Conservation (phyloP, 495 filamentous ascomycete species). For the Penicillium argentinense region DNA sequence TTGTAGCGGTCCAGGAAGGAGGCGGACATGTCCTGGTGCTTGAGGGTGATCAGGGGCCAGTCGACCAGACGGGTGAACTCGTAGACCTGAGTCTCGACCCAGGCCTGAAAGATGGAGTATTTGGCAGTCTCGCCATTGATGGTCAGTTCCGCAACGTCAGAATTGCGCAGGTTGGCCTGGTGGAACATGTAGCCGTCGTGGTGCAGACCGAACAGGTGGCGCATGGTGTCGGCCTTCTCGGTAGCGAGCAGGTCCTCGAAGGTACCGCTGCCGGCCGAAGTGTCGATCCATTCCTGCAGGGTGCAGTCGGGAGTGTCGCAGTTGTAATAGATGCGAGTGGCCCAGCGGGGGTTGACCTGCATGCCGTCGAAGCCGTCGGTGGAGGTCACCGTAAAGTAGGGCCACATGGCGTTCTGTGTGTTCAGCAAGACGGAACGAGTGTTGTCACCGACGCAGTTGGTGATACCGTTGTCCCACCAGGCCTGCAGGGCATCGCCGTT, state of each 20-base stretch:
- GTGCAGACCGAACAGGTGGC: slow-evolving; percentile 55
- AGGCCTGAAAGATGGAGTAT: slow-evolving; percentile 58
- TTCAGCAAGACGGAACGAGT: slow-evolving; percentile 54
- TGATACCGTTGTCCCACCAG: slow-evolving; percentile 59
- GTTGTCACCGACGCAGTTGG: slow-evolving; percentile 63
- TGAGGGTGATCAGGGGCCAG: slow-evolving; percentile 57
- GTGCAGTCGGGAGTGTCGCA: slow-evolving; percentile 58
- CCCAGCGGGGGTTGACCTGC: slow-evolving; percentile 60
- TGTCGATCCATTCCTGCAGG: slow-evolving; percentile 59
- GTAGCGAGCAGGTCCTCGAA: slow-evolving; percentile 49
- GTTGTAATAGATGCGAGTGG: slow-evolving; percentile 66
- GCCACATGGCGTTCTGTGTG: slow-evolving; percentile 51
- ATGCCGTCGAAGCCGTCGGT: slow-evolving; percentile 57
- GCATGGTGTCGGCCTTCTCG: slow-evolving; percentile 52
- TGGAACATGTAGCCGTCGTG: slow-evolving; percentile 52
- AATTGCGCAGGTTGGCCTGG: slow-evolving; percentile 60
- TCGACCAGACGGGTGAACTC: slow-evolving; percentile 58
- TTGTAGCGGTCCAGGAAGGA: slow-evolving; percentile 51
- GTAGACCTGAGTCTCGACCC: slow-evolving; percentile 58
- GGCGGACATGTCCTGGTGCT: slow-evolving; percentile 50
- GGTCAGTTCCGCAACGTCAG: slow-evolving; percentile 43
- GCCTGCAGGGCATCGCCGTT: slow-evolving; percentile 62
- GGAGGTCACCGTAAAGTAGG: slow-evolving; percentile 50
- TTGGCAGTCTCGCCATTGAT: slow-evolving; percentile 50
- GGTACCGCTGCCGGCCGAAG: slow-evolving; percentile 50